Evolutionary conservation across 208 protist species (phyloP).

Genomic region (Trypanosoma platydactyli): DNA sequence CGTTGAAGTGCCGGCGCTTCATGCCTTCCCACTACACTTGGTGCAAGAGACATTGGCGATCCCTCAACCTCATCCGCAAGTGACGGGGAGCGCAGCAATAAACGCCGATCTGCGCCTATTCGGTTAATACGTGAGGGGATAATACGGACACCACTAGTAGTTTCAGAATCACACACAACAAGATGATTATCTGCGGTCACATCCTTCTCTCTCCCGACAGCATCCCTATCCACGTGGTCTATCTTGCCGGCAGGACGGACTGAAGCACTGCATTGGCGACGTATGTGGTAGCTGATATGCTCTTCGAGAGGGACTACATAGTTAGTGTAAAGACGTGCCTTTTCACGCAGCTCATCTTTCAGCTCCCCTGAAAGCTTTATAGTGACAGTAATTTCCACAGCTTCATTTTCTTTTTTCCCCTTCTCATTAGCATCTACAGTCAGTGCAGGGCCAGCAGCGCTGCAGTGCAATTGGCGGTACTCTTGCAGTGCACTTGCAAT

Average conservation of each 20-base stretch:
- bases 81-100: slow-evolving; percentile 52
- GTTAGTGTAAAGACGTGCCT: slow-evolving; percentile 69
- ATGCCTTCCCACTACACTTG: slow-evolving; percentile 57
- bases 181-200: slow-evolving; percentile 4
- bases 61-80: slow-evolving; percentile 62
- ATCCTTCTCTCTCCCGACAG: slow-evolving; percentile 3
- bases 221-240: slow-evolving; percentile 1
- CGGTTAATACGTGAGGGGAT: slow-evolving; percentile 20
- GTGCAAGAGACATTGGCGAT: slow-evolving; percentile 40
- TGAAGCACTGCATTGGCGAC: slow-evolving; percentile 36
- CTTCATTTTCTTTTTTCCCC: slow-evolving; percentile 13
- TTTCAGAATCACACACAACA: slow-evolving; percentile 6
- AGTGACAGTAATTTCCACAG: slow-evolving; percentile 42
- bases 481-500: slow-evolving; percentile 45
- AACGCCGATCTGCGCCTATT: slow-evolving; percentile 25
- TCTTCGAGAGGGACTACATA: slow-evolving; percentile 67
- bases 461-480: slow-evolving; percentile 15
- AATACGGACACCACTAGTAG: slow-evolving; percentile 14
- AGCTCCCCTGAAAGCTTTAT: slow-evolving; percentile 55
- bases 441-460: neutral
- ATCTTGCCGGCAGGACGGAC: neutral
- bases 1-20: slow-evolving; percentile 33
- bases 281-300: slow-evolving; percentile 39
- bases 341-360: slow-evolving; percentile 52
- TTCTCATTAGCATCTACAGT: neutral